A percentile compares a stretch with the other conserved stretches of the same genome.
Evolutionary conservation across 2,329 filamentous ascomycete species (phyloP).

Genomic region (Colletotrichum cuscutae): DNA sequence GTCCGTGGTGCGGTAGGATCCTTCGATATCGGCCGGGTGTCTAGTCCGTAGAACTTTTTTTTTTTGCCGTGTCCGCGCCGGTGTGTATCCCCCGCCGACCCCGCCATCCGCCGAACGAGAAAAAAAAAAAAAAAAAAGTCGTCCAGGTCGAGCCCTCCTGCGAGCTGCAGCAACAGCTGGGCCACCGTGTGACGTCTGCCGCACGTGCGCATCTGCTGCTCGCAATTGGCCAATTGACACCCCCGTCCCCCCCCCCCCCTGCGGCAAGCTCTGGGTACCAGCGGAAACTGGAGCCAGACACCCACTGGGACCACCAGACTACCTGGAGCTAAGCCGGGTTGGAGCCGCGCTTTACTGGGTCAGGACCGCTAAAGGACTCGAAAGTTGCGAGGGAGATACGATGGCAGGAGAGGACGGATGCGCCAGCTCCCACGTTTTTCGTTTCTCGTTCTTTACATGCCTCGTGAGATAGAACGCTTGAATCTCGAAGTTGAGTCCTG

Average conservation of each 20-base stretch:
- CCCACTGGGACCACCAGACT: neutral
- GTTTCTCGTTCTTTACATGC: neutral
- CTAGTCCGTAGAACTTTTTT: neutral
- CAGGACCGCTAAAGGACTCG: neutral
- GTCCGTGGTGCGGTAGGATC: slow-evolving; percentile 15
- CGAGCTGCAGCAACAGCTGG: neutral
- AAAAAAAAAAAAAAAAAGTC: slow-evolving; percentile 23
- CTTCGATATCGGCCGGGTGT: slow-evolving; percentile 19
- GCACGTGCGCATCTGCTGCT: slow-evolving; percentile 27
- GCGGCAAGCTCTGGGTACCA: slow-evolving; percentile 15
- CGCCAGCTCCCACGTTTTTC: neutral
- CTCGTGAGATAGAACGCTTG: neutral
- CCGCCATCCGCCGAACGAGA: slow-evolving; percentile 17
- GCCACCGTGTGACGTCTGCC: slow-evolving; percentile 19
- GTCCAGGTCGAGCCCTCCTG: neutral
- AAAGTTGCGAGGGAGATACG: neutral
- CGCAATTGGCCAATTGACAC: slow-evolving; percentile 30
- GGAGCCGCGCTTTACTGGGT: slow-evolving; percentile 17
- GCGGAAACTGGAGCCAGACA: slow-evolving; percentile 8
- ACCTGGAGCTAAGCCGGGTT: slow-evolving; percentile 16
- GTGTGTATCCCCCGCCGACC: slow-evolving; percentile 21
- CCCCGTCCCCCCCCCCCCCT: neutral
- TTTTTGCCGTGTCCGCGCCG: slow-evolving; percentile 10
- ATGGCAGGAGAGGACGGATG: neutral
- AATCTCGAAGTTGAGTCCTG: neutral